A percentile compares a stretch with the other conserved stretches of the same genome.
These are phyloP conservation scores for Hypoxylon lenormandii DNA, from an alignment of 495 filamentous ascomycete genomes.

Conservation along the genomic window DNA sequence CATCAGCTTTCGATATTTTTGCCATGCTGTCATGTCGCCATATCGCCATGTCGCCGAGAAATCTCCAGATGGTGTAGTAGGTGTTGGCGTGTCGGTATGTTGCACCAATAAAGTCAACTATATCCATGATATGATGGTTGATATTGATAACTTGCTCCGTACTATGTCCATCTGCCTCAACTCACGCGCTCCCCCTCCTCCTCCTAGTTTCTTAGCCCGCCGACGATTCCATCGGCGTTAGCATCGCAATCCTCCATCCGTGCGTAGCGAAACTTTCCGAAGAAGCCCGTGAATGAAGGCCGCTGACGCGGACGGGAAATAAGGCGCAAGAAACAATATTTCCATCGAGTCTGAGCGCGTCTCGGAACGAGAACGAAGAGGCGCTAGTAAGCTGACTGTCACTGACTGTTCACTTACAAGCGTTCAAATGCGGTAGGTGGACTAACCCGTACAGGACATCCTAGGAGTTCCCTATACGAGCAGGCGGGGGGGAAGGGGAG, in stretches of 20 bases:
- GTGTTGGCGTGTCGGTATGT: too few species aligned
- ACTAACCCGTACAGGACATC: conserved; percentile 30
- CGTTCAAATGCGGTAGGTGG: conserved; percentile 21
- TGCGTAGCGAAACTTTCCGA: conserved; percentile 4
- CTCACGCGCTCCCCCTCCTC: too few species aligned
- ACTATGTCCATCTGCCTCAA: background rate
- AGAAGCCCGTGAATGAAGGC: conserved; percentile 1
- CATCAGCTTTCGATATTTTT: conserved; percentile 7
- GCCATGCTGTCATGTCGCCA: background rate
- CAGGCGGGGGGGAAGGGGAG: conserved; percentile 10
- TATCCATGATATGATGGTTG: conserved; percentile 10
- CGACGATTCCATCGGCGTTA: background rate
- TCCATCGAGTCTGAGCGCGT: conserved; percentile 4
- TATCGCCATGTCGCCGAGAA: conserved; percentile 37
- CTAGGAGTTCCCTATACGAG: conserved; percentile 25
- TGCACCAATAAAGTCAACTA: conserved; percentile 6
- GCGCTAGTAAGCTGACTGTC: conserved; percentile 45
- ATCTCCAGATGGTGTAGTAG: conserved; percentile 23
- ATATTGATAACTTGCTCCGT: conserved; percentile 1
- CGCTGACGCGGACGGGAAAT: conserved; percentile 12
- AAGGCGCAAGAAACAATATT: conserved; percentile 12
- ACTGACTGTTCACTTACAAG: too few species aligned
- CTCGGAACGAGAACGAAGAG: conserved; percentile 16
- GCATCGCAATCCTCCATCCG: background rate
- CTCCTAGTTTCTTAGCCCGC: too few species aligned